Percentiles rank a stretch among this genome's conserved stretches.
Evolutionary conservation across 257 asterid species (phyloP).

Genomic region (Sherardia arvensis): DNA sequence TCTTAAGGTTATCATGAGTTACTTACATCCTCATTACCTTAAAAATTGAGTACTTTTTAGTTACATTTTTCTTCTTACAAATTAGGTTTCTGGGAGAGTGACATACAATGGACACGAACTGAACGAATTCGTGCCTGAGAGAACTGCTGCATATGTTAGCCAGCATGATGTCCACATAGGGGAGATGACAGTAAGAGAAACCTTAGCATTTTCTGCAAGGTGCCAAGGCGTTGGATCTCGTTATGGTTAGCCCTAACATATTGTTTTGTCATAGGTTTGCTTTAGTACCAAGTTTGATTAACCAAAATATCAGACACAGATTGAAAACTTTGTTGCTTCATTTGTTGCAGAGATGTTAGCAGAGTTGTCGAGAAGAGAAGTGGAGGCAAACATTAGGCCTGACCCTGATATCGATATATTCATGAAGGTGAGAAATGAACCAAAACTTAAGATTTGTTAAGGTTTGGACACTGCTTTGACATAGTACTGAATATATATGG

Average conservation of each 20-base stretch:
- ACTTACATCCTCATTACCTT: background rate
- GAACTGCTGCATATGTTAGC: slow-evolving; percentile 60
- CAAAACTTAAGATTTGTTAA: background rate
- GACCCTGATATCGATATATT: slow-evolving; percentile 41
- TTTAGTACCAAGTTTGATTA: background rate
- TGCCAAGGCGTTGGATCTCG: slow-evolving; percentile 76
- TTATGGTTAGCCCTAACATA: slow-evolving; percentile 36
- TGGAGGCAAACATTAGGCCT: slow-evolving; percentile 39
- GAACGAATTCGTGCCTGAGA: slow-evolving; percentile 54
- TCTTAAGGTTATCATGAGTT: slow-evolving; percentile 33
- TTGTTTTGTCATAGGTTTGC: background rate
- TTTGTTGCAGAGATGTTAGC: slow-evolving; percentile 60
- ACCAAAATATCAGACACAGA: background rate
- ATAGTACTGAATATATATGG: background rate
- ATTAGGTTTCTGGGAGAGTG: slow-evolving; percentile 44
- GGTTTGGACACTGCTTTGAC: background rate
- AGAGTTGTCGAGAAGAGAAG: slow-evolving; percentile 48
- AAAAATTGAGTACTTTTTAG: too few relatives aligned
- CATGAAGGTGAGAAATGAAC: slow-evolving; percentile 34
- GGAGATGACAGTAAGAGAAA: slow-evolving; percentile 71
- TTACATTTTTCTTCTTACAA: background rate
- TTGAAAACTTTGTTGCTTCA: slow-evolving; percentile 3
- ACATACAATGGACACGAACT: slow-evolving; percentile 56
- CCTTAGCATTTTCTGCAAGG: slow-evolving; percentile 60
- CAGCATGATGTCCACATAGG: slow-evolving; percentile 61